Evolutionary conservation across 257 asterid species (phyloP), one percentile per base, ranked within the genome.

Genomic region (Solanum clarkiae): DNA sequence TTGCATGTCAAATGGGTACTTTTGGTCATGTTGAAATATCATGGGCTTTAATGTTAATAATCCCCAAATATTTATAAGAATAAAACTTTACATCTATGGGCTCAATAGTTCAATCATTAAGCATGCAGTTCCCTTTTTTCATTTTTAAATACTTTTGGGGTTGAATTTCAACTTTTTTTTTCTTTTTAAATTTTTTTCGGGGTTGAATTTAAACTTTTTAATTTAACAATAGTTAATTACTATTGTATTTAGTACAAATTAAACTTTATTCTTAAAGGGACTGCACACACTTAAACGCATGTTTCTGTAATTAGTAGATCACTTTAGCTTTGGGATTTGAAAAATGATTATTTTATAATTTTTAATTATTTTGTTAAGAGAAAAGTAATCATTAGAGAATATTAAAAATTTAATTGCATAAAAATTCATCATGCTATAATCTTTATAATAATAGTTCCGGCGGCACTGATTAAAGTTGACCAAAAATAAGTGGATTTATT

Each of bases 251-350:
- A 4, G 63, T 77, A 77, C 82, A 51, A 22, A 47, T 22, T 47
- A 7, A 13, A 83, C 32, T 14, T 22, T 80, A 75, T 82, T 82
- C 84, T 74, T 17, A 55, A 71, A 71, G 86, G 36, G 17, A 81
- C 63, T 84, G 80, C 80, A 26, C 82, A 82, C 75, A 84, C 56
- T 81, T 59, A 20, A 47, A 70, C 59, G 13, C 66, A 75, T 84
- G 85, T 80, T 70, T 87, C 18, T 84, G 75, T 70, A 85, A 60
- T 49, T 68, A 68, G 66, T 84, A 45, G 57, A 87, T 44, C 47
- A 44, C 84, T 54, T 49, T 80, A 55, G 14, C 59, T 66, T 85
- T 71, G 88, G 85, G 84, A 85, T 88, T 88, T 88, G 88, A 60
- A 83, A 84, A 70, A 55, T 68, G 20, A 87, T 87, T 57, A 49